Evolutionary conservation across 2,329 filamentous ascomycete genomes (phyloP), one percentile per base, ranked within the genome.

Genomic region (Orbilia ellipsospora): DNA sequence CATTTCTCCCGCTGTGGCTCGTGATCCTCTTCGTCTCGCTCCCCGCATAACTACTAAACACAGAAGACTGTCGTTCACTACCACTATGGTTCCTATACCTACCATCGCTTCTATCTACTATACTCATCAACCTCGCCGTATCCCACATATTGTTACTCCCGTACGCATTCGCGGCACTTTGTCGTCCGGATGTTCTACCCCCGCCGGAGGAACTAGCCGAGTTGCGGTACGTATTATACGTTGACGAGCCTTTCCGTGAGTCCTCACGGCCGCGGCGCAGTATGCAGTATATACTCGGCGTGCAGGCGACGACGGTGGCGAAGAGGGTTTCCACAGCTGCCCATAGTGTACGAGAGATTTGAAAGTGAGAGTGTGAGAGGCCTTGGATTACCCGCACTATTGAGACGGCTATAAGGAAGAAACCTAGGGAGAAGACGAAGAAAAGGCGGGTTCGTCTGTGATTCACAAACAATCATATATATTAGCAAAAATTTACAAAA

Each of bases 341-440:
- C 72, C 72, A 75, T 50, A 65, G 60, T n/a, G 57, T 63, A 6
- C 72, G 45, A 12, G 59, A 68, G 2, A 51, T 36, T 16, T 65
- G 57, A 13, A 55, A 69, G 2, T 61, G 45, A 2, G 59, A 28
- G 2, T 75, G 64, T 2, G 23, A 15, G 15, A 75, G 48, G 4
- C 72, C 72, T 28, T 75, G 72, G 10, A 61, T 54, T 52, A 75
- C 61, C 12, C 72, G 72, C 4, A 75, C 55, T 2, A 75, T 54
- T 20, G 64, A 64, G 15, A 68, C 44, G 2, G 72, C 72, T 1
- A 75, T 18, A 0, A 75, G 54, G 54, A 75, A 75, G 57, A 75
- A 69, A 2, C 72, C 64, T 44, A 69, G 40, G 2, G 64, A 69
- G 52, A 75, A 75, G 13, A 75, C 44, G 15, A 64, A 59, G 31